Evolutionary conservation across 352 stramenopile species (phyloP), one percentile per base, ranked within the genome.

Genomic region (Phytopythium chamaehyphon): DNA sequence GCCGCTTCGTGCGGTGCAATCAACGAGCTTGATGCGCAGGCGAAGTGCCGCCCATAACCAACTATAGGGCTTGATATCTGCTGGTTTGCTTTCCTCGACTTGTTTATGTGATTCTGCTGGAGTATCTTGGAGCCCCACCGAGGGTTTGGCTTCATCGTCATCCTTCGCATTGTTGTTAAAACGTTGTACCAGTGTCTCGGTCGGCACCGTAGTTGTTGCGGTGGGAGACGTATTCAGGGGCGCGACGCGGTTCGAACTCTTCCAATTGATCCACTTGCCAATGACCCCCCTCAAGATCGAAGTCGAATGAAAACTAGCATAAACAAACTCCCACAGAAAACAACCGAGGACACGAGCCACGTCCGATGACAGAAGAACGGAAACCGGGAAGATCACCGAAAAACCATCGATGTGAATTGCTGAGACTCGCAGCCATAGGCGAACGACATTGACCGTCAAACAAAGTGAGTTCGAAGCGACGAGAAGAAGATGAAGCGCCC

Each of bases 171-270:
- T 5, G 28, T 5, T 23, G 12, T 19, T 15, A 28, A 19, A 21
- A 51, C 28, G 45, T n/a, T 51, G 45, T 19, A 33, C 37, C 18
- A 33, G 26, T 15, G 39, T 40, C 28, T 40, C 39, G 43, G 38
- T 49, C 14, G 24, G 16, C n/a, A 38, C 24, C 18, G 39, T 51
- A 2, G 45, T 5, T 6, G 3, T 51, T 18, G 18, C 19, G 9
- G 2, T 14, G 9, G 44, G 6, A 2, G 3, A 5, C 2, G 26
- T 11, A 14, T 19, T 16, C 1, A 51, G 45, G 5, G 45, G 45
- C 24, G 26, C 45, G 2, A 51, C 45, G 18, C 45, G 45, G 11
- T 51, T 51, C 0, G 45, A 51, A 21, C 28, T 23, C 6, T n/a
- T n/a, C 28, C 35, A 31, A 7, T 40, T 6, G 2, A 3, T 21